phyloP scores from a whole-genome alignment of 2,329 filamentous ascomycete species.

The Cladosporium sp. region DNA sequence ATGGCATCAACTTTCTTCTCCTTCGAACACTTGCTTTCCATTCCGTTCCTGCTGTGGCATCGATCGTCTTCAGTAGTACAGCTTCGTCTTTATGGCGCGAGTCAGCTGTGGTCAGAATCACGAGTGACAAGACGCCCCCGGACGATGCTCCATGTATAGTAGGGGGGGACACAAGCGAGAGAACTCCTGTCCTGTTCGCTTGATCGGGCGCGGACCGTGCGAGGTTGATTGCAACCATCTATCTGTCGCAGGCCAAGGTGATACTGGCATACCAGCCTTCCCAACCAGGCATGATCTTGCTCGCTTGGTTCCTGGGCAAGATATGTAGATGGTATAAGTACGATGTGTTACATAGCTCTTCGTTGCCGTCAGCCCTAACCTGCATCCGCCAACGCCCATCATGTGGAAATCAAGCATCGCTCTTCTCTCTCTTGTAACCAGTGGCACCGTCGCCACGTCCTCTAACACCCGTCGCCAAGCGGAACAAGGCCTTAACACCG shows the following conservation, averaged over 20 bases:
- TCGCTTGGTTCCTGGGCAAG: background rate
- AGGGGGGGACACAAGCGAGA: background rate
- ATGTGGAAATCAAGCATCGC: constrained; percentile 1
- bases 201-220: background rate
- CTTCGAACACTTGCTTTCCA: background rate
- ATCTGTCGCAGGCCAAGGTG: background rate
- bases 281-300: background rate
- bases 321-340: background rate
- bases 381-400: background rate
- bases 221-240: background rate
- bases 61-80: background rate
- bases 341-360: background rate
- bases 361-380: background rate
- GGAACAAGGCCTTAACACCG: constrained; percentile 24
- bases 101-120: background rate
- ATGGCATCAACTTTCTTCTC: background rate
- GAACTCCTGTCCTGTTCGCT: background rate
- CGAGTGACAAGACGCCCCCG: background rate
- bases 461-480: background rate
- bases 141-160: background rate
- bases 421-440: background rate
- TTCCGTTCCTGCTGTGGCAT: background rate
- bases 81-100: background rate
- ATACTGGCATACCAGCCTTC: background rate
- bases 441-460: background rate